Percentiles rank a stretch among this genome's conserved stretches.
Conservation (phyloP, 2,329 filamentous ascomycete genomes). For the Diaporthe humulicola region DNA sequence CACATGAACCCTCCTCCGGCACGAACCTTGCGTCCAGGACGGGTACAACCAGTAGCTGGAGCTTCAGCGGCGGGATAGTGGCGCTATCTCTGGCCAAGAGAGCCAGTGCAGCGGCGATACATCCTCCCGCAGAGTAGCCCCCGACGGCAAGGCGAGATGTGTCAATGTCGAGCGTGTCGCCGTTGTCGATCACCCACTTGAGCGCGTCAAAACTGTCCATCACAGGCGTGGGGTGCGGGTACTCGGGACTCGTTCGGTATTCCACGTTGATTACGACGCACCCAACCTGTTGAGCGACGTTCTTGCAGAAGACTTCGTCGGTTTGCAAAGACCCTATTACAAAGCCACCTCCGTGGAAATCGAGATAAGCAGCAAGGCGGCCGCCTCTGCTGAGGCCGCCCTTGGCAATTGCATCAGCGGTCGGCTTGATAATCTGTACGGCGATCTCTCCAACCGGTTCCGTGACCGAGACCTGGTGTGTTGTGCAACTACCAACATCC, state of each 20-base stretch:
- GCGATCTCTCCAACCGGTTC: conserved; percentile 33
- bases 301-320: conserved; percentile 35
- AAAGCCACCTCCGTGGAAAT: conserved; percentile 39
- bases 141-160: conserved; percentile 31
- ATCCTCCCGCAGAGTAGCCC: conserved; percentile 36
- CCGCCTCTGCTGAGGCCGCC: conserved; percentile 23
- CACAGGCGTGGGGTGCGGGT: conserved; percentile 35
- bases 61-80: conserved; percentile 46
- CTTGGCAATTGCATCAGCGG: conserved; percentile 19
- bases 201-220: conserved; percentile 41
- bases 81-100: conserved; percentile 33
- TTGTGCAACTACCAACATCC: conserved; percentile 17
- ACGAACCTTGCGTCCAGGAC: conserved; percentile 51
- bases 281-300: conserved; percentile 33
- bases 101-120: conserved; percentile 34
- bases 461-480: conserved; percentile 28
- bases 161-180: conserved; percentile 31
- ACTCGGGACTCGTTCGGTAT: conserved; percentile 35
- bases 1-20: conserved; percentile 48
- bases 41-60: conserved; percentile 52
- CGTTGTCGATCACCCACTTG: conserved; percentile 48
- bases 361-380: conserved; percentile 30
- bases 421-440: conserved; percentile 32
- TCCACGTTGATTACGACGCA: conserved; percentile 37
- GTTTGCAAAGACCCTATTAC: conserved; percentile 32